Evolutionary conservation across 305 asterid species (phyloP).

Genomic region (Ajuga reptans): DNA sequence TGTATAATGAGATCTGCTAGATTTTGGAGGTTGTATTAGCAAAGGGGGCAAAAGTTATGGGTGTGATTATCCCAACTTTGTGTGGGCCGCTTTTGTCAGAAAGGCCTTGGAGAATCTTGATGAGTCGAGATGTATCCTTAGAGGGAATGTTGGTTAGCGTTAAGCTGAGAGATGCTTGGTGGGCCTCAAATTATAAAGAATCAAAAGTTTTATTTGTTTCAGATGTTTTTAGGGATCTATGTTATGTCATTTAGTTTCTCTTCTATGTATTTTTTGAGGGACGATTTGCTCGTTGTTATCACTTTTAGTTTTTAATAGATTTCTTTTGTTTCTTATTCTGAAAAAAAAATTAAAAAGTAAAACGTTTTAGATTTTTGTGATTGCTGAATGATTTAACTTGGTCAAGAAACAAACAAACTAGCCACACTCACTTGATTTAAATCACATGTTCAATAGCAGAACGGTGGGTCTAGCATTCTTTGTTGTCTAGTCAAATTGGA

Average conservation of each 20-base stretch:
- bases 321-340: neutral
- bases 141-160: neutral
- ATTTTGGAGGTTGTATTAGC: neutral
- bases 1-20: neutral
- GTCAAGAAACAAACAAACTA: neutral
- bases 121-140: neutral
- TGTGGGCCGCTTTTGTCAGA: neutral
- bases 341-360: no score
- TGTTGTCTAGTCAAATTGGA: neutral
- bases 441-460: neutral
- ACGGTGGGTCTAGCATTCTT: neutral
- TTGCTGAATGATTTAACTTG: constrained; percentile 14
- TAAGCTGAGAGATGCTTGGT: neutral
- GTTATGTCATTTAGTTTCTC: neutral
- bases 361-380: neutral
- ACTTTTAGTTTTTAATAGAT: no score
- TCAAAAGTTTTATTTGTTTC: no score
- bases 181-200: neutral
- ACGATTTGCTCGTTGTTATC: neutral
- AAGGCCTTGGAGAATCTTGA: neutral
- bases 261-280: neutral
- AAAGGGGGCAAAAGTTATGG: neutral
- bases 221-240: neutral
- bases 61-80: neutral
- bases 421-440: no score